These are phyloP conservation scores for Eutypella sp. DNA, from an alignment of 2,329 filamentous ascomycete species.

Conservation along the genomic window DNA sequence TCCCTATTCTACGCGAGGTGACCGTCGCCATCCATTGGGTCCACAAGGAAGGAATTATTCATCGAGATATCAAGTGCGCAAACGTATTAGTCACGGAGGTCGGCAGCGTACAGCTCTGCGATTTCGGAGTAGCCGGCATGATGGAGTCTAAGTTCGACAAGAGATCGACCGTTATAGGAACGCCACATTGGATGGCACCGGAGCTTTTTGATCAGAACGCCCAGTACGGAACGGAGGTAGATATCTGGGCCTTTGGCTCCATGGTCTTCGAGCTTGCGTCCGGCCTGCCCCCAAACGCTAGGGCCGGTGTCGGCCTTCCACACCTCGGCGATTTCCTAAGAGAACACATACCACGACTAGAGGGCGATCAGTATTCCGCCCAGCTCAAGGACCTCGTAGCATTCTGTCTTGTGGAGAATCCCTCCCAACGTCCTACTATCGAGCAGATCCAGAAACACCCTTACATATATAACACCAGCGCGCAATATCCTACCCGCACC, in stretches of 20 bases:
- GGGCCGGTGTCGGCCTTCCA: constrained; percentile 46
- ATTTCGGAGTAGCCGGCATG: constrained; percentile 78
- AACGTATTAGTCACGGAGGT: constrained; percentile 77
- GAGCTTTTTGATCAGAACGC: constrained; percentile 64
- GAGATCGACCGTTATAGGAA: constrained; percentile 75
- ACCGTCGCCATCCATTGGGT: constrained; percentile 64
- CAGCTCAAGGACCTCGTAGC: constrained; percentile 65
- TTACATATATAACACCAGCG: constrained; percentile 60
- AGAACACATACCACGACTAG: constrained; percentile 60
- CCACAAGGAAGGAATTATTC: constrained; percentile 63
- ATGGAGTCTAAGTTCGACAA: constrained; percentile 73
- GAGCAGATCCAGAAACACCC: constrained; percentile 64
- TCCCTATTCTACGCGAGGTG: constrained; percentile 62
- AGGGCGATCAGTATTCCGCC: constrained; percentile 66
- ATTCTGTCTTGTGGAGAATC: constrained; percentile 67
- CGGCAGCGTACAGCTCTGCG: constrained; percentile 73
- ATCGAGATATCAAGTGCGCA: constrained; percentile 69
- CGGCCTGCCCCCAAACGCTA: constrained; percentile 66
- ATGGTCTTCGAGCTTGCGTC: constrained; percentile 79
- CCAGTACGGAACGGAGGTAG: constrained; percentile 66
- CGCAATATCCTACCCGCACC: constrained; percentile 57
- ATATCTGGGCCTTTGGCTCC: constrained; percentile 83
- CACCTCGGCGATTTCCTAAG: constrained; percentile 54
- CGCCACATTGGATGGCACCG: constrained; percentile 82
- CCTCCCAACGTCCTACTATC: constrained; percentile 63